Percentiles rank a stretch among this genome's conserved stretches.
phyloP scores from a whole-genome alignment of 495 filamentous ascomycete genomes.

The Neurospora sp. region DNA sequence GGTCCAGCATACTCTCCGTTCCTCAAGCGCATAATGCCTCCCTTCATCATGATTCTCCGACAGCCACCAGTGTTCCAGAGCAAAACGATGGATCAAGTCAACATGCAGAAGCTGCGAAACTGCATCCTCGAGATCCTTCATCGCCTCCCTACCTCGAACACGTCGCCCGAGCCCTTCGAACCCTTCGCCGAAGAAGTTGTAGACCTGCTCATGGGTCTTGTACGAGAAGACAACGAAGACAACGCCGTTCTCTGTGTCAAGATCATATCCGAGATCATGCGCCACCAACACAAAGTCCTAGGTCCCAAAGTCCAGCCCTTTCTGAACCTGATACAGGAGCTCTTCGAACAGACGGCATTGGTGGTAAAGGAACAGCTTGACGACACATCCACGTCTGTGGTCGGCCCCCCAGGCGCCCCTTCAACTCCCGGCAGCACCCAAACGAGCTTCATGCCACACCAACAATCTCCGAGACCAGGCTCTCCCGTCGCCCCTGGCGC shows the following conservation, averaged over 20 bases:
- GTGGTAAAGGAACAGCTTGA: slow-evolving; percentile 92
- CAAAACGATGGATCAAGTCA: slow-evolving; percentile 71
- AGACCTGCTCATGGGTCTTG: slow-evolving; percentile 77
- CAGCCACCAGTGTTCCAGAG: slow-evolving; percentile 87
- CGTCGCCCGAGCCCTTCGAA: slow-evolving; percentile 67
- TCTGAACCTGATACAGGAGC: slow-evolving; percentile 82
- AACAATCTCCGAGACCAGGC: slow-evolving; percentile 78
- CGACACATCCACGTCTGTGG: slow-evolving; percentile 38
- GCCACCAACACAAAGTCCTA: slow-evolving; percentile 79
- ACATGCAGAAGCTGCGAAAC: slow-evolving; percentile 69
- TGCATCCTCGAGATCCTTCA: slow-evolving; percentile 91
- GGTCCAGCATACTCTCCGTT: slow-evolving; percentile 60
- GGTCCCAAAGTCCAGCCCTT: slow-evolving; percentile 76
- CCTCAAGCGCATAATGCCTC: slow-evolving; percentile 74
- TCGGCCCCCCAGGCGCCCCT: slow-evolving; percentile 50
- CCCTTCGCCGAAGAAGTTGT: slow-evolving; percentile 79
- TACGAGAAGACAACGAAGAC: slow-evolving; percentile 90
- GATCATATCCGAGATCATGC: slow-evolving; percentile 90
- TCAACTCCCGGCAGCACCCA: slow-evolving; percentile 67
- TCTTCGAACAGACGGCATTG: slow-evolving; percentile 88
- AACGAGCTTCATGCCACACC: slow-evolving; percentile 44
- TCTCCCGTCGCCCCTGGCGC: slow-evolving; percentile 69
- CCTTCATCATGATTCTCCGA: slow-evolving; percentile 77
- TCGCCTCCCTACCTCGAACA: slow-evolving; percentile 62
- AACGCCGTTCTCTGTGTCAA: slow-evolving; percentile 98